Evolutionary conservation across 257 asterid genomes (phyloP), one percentile per base, ranked within the genome.

Genomic region (Solanum bulbocastanum): DNA sequence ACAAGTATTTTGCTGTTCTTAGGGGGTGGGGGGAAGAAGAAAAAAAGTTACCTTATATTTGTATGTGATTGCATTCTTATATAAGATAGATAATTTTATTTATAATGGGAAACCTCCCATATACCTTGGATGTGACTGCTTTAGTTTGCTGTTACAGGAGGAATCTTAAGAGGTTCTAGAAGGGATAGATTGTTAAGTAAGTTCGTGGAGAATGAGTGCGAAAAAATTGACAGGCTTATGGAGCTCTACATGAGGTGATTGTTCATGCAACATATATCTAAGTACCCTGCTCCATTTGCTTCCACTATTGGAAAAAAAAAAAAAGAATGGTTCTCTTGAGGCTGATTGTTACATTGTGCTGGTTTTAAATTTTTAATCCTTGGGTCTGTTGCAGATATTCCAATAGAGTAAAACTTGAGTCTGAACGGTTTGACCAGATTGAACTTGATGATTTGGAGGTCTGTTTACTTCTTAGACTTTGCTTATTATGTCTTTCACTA

Each of bases 151-250:
- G 69, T 66, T 75, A 33, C 93, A 97, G 98, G 98, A 88, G 99
- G 99, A 90, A 94, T 97, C 83, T 90, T 93, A 87, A 95, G 99
- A 92, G 99, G 99, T 86, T 96, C 99, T 88, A 94, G 98, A 91
- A 92, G 97, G 94, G 99, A 96, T 90, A 95, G 99, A 89, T 88
- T 96, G 90, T 90, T 97, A 66, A 93, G 98, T 90, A 97, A 96
- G 93, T 97, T 97, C 90, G 98, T 96, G 91, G 99, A 97, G 93
- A 96, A 94, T 83, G 99, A 97, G 89, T 95, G 95, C 89, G 99
- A 97, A 92, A 97, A 97, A 92, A 95, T 97, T 87, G 99, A 96
- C 90, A 90, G 99, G 85, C 98, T 97, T 52, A 96, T 97, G 99
- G 98, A 97, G 91, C 98, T 96, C 86, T 94, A 96, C 93, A 91